Conservation (phyloP, 2,329 filamentous ascomycete genomes). For the Mycogone perniciosa region DNA sequence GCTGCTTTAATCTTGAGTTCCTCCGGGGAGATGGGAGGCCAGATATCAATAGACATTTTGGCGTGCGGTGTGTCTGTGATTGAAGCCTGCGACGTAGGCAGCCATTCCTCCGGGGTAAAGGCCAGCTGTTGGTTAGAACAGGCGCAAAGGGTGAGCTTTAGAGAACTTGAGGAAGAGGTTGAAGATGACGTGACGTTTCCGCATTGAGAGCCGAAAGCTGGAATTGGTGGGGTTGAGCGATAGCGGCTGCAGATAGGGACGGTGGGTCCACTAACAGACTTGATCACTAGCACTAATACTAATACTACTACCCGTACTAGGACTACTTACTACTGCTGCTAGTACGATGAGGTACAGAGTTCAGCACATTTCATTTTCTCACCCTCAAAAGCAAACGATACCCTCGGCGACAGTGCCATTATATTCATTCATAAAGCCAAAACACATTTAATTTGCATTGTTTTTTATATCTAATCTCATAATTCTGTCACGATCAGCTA, state of each 20-base stretch:
- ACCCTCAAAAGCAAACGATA: not conserved
- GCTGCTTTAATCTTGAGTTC: slow-evolving; percentile 46
- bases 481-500: not conserved
- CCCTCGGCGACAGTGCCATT: too few relatives aligned
- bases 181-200: not conserved
- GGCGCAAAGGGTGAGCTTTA: not conserved
- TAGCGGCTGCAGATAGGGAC: not conserved
- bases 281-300: not conserved
- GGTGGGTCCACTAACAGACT: not conserved
- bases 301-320: too few relatives aligned
- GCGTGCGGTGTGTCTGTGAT: slow-evolving; percentile 1
- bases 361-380: not conserved
- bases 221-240: not conserved
- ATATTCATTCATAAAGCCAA: slow-evolving; percentile 1
- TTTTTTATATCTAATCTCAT: not conserved
- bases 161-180: not conserved
- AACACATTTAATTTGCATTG: too few relatives aligned
- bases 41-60: slow-evolving; percentile 52
- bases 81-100: slow-evolving; percentile 11
- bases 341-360: not conserved
- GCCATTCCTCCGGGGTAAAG: slow-evolving; percentile 3
- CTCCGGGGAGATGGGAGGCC: slow-evolving; percentile 46
- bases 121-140: not conserved
- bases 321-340: too few relatives aligned
- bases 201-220: not conserved